phyloP scores from a whole-genome alignment of 441 rosid genomes.

The Pelargonium fulgidum region DNA sequence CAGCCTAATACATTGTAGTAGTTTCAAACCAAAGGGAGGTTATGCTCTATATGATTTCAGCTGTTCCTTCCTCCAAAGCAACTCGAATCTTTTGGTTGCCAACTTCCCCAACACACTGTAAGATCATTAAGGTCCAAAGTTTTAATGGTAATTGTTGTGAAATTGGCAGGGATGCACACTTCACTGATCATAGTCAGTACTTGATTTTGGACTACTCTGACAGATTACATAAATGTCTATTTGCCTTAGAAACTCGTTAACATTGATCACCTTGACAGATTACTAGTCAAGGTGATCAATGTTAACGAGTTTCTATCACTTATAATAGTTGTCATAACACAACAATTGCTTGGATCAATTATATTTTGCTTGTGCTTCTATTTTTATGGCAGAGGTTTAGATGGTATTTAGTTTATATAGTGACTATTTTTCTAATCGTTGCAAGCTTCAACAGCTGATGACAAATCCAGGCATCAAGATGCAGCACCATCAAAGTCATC shows the following conservation, averaged over 20 bases:
- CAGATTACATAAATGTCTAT: no score
- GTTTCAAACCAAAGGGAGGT: no score
- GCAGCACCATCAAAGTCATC: constrained; percentile 29
- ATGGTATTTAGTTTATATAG: background rate
- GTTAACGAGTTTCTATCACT: background rate
- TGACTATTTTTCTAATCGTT: background rate
- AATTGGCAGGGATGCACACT: background rate
- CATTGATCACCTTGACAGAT: no score
- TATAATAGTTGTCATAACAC: background rate
- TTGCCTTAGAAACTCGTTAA: no score
- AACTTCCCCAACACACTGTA: background rate
- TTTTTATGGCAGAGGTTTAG: background rate
- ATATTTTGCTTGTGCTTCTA: background rate
- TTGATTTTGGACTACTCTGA: background rate
- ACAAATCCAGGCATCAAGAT: constrained; percentile 41
- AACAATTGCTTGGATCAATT: background rate
- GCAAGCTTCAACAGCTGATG: constrained; percentile 39
- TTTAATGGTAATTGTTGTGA: background rate
- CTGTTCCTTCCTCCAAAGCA: no score
- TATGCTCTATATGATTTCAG: no score
- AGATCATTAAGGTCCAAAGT: background rate
- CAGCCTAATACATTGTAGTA: background rate
- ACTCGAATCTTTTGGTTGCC: no score
- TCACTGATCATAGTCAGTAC: background rate
- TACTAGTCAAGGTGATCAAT: no score